Evolutionary conservation across 208 protist species (phyloP), one percentile per base, ranked within the genome.

Genomic region (Trypanosoma theileri): DNA sequence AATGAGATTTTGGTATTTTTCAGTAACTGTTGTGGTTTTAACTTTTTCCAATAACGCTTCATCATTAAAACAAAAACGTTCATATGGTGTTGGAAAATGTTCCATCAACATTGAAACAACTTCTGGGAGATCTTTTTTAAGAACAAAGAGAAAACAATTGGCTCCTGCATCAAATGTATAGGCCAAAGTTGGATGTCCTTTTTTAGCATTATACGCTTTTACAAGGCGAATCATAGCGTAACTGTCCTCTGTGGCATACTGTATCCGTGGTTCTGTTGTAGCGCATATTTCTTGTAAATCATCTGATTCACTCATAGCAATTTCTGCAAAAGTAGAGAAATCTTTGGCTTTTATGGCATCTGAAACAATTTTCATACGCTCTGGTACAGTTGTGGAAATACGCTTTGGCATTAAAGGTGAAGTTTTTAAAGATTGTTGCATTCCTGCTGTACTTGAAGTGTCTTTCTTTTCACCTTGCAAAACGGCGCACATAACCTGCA

Each of bases 151-250:
- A 59, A 99, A 98, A 48, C 97, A 97, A 82, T 99, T 99, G 17
- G 99, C 98, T 4, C 99, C 99, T 6, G 99, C 99, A 76, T 99
- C 98, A 77, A 99, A 99, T 14, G 99, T 99, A 88, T 99, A 99
- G n/a, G 93, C 98, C 22, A 95, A 83, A 35, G 82, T 75, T 35
- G 81, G 84, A 42, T 60, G 70, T 22, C 85, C 79, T 45, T 95
- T 85, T 45, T 80, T 73, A 35, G 76, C 80, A 81, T 99, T 99
- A 70, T 94, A 97, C 26, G 81, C 83, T 21, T 93, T 83, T 14
- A 99, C 84, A 13, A 99, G 67, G 19, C 89, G 73, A 40, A 99
- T 97, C 79, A 99, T 93, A 19, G 86, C 82, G 62, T 97, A 91
- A 62, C 98, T 99, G 42, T 92, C 87, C 62, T 99, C 97, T 40